Percentiles rank a stretch among this genome's conserved stretches.
These are phyloP conservation scores for California macrophylla DNA, from an alignment of 441 rosid genomes.

Conservation along the genomic window DNA sequence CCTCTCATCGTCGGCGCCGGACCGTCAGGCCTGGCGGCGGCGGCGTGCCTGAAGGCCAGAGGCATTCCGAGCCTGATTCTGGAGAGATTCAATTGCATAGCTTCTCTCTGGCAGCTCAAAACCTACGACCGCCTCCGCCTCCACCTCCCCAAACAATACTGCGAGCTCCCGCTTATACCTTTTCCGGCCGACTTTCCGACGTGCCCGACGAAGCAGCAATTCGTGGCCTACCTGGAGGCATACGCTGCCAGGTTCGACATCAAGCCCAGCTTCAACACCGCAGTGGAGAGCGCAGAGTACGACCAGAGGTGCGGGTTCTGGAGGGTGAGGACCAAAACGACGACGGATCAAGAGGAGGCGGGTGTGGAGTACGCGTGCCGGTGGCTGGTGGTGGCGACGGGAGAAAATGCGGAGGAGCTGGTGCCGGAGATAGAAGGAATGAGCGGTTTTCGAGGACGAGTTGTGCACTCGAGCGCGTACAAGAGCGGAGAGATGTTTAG, in stretches of 20 bases:
- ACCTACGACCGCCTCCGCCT: not conserved
- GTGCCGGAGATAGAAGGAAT: not conserved
- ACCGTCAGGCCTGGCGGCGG: not conserved
- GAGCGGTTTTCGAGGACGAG: conserved; percentile 1
- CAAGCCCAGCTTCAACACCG: not conserved
- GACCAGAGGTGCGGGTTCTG: not conserved
- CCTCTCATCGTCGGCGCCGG: not conserved
- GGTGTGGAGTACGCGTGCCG: not conserved
- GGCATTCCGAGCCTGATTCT: not conserved
- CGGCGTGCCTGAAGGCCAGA: not conserved
- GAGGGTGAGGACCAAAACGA: not conserved
- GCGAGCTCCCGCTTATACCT: not conserved
- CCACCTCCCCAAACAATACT: not conserved
- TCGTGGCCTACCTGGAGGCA: not conserved
- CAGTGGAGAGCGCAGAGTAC: not conserved
- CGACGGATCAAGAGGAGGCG: not conserved
- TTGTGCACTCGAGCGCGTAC: not conserved
- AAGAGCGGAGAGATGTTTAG: not conserved
- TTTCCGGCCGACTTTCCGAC: not conserved
- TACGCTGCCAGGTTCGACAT: not conserved
- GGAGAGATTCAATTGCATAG: not conserved
- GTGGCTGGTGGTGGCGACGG: not conserved
- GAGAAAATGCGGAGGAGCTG: not conserved
- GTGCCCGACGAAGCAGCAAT: not conserved
- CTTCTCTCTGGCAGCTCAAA: not conserved